Conservation (phyloP, 2,329 filamentous ascomycete genomes). For the Sclerotinia subarctica region DNA sequence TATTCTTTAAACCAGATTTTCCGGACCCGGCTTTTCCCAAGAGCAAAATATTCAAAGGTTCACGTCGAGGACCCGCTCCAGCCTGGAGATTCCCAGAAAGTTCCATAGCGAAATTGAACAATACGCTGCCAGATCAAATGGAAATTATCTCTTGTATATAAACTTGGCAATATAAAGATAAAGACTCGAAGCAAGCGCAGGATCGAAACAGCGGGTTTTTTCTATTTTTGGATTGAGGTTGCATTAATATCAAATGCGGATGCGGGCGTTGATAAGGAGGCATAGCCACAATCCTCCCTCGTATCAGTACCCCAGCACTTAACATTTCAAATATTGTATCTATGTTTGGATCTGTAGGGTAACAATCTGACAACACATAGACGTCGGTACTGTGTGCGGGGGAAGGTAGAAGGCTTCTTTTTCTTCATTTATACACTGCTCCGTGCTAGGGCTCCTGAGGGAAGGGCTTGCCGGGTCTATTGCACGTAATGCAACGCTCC, state of each 20-base stretch:
- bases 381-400: too few relatives aligned
- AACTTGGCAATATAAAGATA: background rate
- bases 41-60: background rate
- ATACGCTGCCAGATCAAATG: background rate
- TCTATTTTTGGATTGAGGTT: background rate
- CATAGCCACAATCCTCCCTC: conserved; percentile 18
- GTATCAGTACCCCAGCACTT: background rate
- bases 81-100: background rate
- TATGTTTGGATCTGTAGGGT: background rate
- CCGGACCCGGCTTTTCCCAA: background rate
- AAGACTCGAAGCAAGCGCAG: background rate
- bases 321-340: background rate
- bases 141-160: background rate
- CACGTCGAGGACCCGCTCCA: background rate
- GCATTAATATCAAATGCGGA: background rate
- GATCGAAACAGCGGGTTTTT: background rate
- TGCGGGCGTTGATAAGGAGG: background rate
- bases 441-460: background rate
- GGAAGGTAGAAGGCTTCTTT: background rate
- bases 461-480: too few relatives aligned
- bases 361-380: background rate
- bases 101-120: background rate
- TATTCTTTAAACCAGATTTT: conserved; percentile 5
- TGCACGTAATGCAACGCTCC: background rate
- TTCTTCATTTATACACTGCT: background rate